Conservation (phyloP, 2,329 filamentous ascomycete species). For the Basipetospora chlamydospora region DNA sequence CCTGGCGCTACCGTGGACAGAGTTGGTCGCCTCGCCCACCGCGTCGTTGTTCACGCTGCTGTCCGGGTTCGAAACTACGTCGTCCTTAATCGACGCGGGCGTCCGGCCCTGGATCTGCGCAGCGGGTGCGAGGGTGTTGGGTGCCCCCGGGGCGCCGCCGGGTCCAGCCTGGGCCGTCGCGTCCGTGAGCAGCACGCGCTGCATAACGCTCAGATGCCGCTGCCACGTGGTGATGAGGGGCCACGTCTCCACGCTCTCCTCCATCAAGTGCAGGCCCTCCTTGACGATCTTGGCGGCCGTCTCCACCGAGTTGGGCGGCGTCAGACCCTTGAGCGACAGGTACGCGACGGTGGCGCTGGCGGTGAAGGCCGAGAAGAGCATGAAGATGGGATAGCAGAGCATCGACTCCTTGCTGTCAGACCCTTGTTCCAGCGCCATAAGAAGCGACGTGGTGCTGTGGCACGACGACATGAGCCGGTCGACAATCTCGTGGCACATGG, state of each 20-base stretch:
- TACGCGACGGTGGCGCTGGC: slow-evolving; percentile 47
- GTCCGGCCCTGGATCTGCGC: slow-evolving; percentile 15
- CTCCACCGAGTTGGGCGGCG: slow-evolving; percentile 40
- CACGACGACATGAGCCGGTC: slow-evolving; percentile 44
- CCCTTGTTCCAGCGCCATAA: slow-evolving; percentile 39
- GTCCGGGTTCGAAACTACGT: slow-evolving; percentile 38
- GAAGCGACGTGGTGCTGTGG: slow-evolving; percentile 41
- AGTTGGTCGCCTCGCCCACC: slow-evolving; percentile 26
- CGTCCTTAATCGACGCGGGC: slow-evolving; percentile 33
- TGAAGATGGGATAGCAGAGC: slow-evolving; percentile 48
- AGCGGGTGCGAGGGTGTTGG: no score
- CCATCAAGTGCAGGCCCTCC: slow-evolving; percentile 44
- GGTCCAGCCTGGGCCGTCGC: slow-evolving; percentile 21
- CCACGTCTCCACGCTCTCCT: slow-evolving; percentile 44
- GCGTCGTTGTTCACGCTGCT: slow-evolving; percentile 43
- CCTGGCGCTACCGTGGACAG: slow-evolving; percentile 23
- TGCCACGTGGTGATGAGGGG: slow-evolving; percentile 45
- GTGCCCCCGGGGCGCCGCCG: slow-evolving; percentile 10
- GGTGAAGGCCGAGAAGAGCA: slow-evolving; percentile 48
- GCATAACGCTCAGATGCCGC: slow-evolving; percentile 46
- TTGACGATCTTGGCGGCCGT: slow-evolving; percentile 41
- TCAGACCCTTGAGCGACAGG: slow-evolving; percentile 45
- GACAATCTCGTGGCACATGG: slow-evolving; percentile 36
- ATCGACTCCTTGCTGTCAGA: slow-evolving; percentile 42
- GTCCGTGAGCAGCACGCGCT: slow-evolving; percentile 42